Base-by-base conservation (phyloP, 225 moss, liverwort and hornwort genomes). In the Antitrichia curtipendula region DNA sequence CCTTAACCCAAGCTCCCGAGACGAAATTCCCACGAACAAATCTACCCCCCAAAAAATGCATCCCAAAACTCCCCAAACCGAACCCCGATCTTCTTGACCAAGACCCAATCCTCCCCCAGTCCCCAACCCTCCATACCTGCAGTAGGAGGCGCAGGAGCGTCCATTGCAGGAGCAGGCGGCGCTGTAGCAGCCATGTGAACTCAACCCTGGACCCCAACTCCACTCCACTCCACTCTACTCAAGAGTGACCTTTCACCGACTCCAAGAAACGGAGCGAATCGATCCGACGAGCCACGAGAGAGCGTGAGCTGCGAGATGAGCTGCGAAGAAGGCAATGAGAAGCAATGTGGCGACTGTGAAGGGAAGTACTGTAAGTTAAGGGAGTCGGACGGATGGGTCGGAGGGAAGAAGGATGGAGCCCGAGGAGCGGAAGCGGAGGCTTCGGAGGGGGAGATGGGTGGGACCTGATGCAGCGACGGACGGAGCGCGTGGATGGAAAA, bases 401-500 rank as follows among this genome's bases (percentile, higher is more conserved):
- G 53, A 77, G 77, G 24, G 24, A 53, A n/a, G 24, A 53, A n/a
- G 56, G 77, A 10, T 14, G 66, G 38, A 62, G 81, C 17, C 78
- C 57, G 80, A 74, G 64, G 47, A 62, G 47, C 75, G 75, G 81
- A 21, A 75, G 81, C 85, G 75, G 52, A 75, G 85, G 86, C 75
- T 75, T 36, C 80, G 89, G 82, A 82, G 8, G 11, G 7, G 78
- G 23, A 7, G 20, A 41, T 70, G 69, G 80, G 54, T 47, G 88
- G 85, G 65, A 38, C 65, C 78, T 25, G 45, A 61, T 45, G 80
- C 45, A 1, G 74, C 49, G 81, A 64, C 24, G 23, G 81, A 81
- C 82, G 82, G 82, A 86, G 89, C 89, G 81, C 85, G 89, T 89
- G 85, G 85, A 75, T 86, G 85, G 85, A 66, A 85, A 86, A 86